Conservation (phyloP, 495 filamentous ascomycete species). For the Hyaloscypha bicolor region DNA sequence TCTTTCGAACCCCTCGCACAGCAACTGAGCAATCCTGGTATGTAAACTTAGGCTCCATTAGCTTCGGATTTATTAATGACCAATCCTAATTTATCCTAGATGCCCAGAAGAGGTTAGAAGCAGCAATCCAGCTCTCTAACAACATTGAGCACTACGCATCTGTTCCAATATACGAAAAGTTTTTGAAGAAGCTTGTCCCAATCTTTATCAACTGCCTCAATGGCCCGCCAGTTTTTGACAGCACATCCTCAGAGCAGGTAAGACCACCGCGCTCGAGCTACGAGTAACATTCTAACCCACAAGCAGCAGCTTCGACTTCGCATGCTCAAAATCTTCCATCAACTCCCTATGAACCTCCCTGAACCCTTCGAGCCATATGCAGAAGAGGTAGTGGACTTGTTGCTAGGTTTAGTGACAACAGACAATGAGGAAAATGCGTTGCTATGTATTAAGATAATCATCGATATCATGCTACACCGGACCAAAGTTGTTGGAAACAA, state of each 20-base stretch:
- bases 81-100: too few species aligned
- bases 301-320: constrained; percentile 91
- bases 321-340: constrained; percentile 90
- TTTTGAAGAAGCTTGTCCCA: constrained; percentile 85
- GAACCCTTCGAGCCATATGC: constrained; percentile 88
- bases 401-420: constrained; percentile 82
- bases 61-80: too few species aligned
- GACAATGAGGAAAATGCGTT: constrained; percentile 99
- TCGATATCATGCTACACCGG: constrained; percentile 93
- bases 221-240: constrained; percentile 86
- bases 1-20: too few species aligned
- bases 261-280: too few species aligned
- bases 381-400: constrained; percentile 78
- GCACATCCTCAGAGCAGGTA: constrained; percentile 83
- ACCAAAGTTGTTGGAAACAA: constrained; percentile 71
- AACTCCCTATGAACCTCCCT: constrained; percentile 76
- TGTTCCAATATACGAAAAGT: constrained; percentile 64
- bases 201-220: constrained; percentile 84
- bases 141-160: constrained; percentile 70
- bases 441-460: constrained; percentile 95
- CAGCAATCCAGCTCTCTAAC: constrained; percentile 80
- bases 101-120: too few species aligned
- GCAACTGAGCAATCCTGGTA: too few species aligned
- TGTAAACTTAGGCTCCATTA: too few species aligned
- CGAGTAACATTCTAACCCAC: constrained; percentile 24